phyloP scores from a whole-genome alignment of 129 eudicot genomes.

The Calendula officinalis region DNA sequence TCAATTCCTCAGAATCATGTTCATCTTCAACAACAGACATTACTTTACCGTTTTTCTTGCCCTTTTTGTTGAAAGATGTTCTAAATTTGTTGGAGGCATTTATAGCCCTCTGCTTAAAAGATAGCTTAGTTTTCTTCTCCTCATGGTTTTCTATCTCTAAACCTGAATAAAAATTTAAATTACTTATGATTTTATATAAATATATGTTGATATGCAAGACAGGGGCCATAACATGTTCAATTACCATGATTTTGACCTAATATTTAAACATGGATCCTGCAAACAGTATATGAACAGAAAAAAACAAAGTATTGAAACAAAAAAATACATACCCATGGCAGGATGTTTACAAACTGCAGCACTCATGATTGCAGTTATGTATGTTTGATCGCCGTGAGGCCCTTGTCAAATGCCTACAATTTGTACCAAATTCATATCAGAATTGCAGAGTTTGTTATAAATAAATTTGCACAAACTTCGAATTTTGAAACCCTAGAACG shows the following conservation, averaged over 20 bases:
- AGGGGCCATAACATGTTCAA: background rate
- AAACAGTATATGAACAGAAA: background rate
- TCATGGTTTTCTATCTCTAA: conserved; percentile 57
- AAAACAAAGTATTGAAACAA: background rate
- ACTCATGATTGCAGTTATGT: conserved; percentile 51
- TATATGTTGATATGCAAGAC: background rate
- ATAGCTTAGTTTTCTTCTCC: conserved; percentile 75
- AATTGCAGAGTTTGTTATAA: conserved; percentile 11
- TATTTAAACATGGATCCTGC: background rate
- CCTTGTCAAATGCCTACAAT: conserved; percentile 53
- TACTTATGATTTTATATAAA: no score
- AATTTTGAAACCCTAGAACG: background rate
- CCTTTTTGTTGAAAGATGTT: conserved; percentile 64
- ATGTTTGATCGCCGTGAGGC: conserved; percentile 31
- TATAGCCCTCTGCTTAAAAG: conserved; percentile 76
- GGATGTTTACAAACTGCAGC: conserved; percentile 51
- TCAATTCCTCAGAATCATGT: conserved; percentile 87
- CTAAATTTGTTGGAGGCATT: conserved; percentile 81
- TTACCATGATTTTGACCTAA: background rate
- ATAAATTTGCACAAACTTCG: background rate
- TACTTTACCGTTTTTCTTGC: conserved; percentile 68
- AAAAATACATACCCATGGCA: conserved; percentile 43
- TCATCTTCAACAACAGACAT: conserved; percentile 78
- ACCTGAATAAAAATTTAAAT: conserved; percentile 36
- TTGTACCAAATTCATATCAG: conserved; percentile 20